Evolutionary conservation across 2,329 filamentous ascomycete species (phyloP), one percentile per base, ranked within the genome.

Genomic region (Aspergillus amoenus): DNA sequence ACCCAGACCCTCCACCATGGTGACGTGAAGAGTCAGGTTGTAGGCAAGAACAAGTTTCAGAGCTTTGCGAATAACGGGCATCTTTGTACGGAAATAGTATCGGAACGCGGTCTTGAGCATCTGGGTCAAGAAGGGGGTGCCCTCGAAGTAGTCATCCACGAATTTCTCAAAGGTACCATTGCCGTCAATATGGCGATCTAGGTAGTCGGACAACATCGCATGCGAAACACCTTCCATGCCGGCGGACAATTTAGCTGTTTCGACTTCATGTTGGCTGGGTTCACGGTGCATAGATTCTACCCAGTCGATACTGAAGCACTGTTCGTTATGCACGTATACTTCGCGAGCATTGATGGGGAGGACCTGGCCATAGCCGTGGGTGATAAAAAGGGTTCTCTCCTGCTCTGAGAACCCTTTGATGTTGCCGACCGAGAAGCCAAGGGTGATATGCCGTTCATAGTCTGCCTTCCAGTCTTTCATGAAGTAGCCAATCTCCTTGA

Each of bases 381-480:
- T 97, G 74, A 97, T 92, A 86, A 92, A 97, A 76, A 97, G 76
- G n/a, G 79, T 81, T 51, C 82, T 80, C 69, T 87, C 84, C 17
- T 80, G 75, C 27, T 83, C 79, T 15, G 84, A 85, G 74, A 87
- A 88, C 32, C 93, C 93, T 80, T 96, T 96, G 79, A 97, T 94
- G 71, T 97, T 97, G 76, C 89, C 93, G 48, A 96, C 89, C 2
- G 92, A 95, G 72, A 97, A 91, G 55, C 90, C 91, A 57, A 90
- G 86, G 62, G 86, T 89, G 66, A 94, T 85, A 72, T 97, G 93
- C 66, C 92, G 88, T 78, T 96, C 92, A 68, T 94, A 96, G 74
- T 97, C 93, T 44, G 92, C 93, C 78, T 93, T 96, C 93, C 93
- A 97, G 76, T 97, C 93, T 82, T 97, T 97, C 90, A 97, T 94